Percentiles rank a stretch among this genome's conserved stretches.
Evolutionary conservation across 306 rosid genomes (phyloP).

Genomic region (Elaeagnus macrophylla): DNA sequence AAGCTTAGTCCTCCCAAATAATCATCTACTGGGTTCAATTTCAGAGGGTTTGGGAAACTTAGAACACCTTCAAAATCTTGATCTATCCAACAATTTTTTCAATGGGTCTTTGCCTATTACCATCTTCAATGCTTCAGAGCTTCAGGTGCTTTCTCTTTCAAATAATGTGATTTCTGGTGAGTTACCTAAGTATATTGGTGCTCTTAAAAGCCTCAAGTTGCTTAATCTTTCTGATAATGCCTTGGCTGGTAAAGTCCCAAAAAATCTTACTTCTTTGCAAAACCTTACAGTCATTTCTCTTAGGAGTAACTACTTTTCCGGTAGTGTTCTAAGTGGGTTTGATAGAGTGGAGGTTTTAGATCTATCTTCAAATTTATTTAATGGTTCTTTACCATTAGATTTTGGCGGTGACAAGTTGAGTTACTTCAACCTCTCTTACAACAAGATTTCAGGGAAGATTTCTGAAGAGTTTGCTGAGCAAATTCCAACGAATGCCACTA

Average conservation of each 20-base stretch:
- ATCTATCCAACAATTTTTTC: conserved; percentile 76
- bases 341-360: conserved; percentile 47
- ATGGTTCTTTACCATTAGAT: conserved; percentile 58
- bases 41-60: conserved; percentile 52
- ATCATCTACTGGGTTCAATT: conserved; percentile 73
- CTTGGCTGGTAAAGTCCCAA: conserved; percentile 59
- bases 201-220: conserved; percentile 43
- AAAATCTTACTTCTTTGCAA: conserved; percentile 35
- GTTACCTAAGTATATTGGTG: conserved; percentile 43
- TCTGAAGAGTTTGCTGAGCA: conserved; percentile 38
- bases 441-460: conserved; percentile 64
- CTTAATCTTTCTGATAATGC: conserved; percentile 85
- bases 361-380: conserved; percentile 75
- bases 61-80: conserved; percentile 55
- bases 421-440: conserved; percentile 71
- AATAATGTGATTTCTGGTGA: conserved; percentile 72
- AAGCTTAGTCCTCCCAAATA: conserved; percentile 48
- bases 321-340: conserved; percentile 46
- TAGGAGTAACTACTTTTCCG: conserved; percentile 64
- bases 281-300: conserved; percentile 57
- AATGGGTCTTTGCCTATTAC: conserved; percentile 66
- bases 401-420: conserved; percentile 44
- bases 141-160: conserved; percentile 62
- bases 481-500: conserved; percentile 41
- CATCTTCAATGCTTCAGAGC: conserved; percentile 66